Conservation (phyloP, 371 early-diverging fungal genomes). For the Haplosporangium sp. region DNA sequence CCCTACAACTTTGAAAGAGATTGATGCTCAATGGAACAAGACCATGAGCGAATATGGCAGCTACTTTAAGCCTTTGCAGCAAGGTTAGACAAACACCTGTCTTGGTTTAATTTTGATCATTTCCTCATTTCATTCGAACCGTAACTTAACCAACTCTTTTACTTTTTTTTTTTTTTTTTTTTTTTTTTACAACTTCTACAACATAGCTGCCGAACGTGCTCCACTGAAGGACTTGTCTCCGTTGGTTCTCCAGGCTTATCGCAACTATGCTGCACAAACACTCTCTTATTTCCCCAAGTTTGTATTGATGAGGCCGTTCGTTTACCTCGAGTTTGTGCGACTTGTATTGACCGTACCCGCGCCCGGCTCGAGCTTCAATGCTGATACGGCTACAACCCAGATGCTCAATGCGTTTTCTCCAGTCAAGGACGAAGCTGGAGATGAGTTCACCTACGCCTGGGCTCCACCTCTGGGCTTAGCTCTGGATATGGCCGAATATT, state of each 20-base stretch:
- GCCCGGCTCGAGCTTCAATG: constrained; percentile 16
- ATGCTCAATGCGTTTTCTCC: constrained; percentile 20
- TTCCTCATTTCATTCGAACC: too few species aligned
- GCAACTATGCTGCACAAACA: background rate
- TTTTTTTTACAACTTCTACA: background rate
- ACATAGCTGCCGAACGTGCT: constrained; percentile 8
- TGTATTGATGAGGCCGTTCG: constrained; percentile 34
- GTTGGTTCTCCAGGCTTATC: constrained; percentile 13
- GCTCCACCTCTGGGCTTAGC: constrained; percentile 45
- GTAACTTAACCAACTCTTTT: background rate
- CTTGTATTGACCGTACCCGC: constrained; percentile 39
- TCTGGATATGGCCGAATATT: constrained; percentile 43
- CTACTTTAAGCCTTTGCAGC: constrained; percentile 18
- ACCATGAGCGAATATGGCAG: constrained; percentile 1
- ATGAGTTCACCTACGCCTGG: constrained; percentile 21
- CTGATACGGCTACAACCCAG: background rate
- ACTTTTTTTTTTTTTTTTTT: too few species aligned
- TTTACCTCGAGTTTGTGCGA: constrained; percentile 37
- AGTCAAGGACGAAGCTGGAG: background rate
- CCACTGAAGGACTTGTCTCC: constrained; percentile 23
- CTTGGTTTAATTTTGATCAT: background rate
- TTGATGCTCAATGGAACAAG: constrained; percentile 29
- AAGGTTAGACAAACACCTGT: constrained; percentile 22
- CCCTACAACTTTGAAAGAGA: constrained; percentile 25
- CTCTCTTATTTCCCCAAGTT: constrained; percentile 5